Evolutionary conservation across 1,284 basidiomycete species (phyloP).

Genomic region (Ustilago sp.): DNA sequence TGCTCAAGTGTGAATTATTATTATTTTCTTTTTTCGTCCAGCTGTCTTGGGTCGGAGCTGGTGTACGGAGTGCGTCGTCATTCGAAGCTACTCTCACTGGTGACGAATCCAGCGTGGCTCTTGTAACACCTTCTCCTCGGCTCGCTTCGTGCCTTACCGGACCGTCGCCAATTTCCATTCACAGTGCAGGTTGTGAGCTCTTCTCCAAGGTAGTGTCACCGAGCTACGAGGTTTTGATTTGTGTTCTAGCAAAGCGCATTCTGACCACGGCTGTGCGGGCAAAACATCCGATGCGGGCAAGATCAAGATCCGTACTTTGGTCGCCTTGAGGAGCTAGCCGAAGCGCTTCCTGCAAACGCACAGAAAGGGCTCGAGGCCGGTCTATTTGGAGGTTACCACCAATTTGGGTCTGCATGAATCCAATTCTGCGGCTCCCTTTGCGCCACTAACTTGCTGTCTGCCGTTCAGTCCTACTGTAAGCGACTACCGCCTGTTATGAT

Average conservation of each 20-base stretch:
- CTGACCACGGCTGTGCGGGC: not conserved
- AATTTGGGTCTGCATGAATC: conserved; percentile 4
- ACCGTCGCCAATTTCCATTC: not conserved
- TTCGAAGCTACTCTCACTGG: not conserved
- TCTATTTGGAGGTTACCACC: conserved; percentile 5
- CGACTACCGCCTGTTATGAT: not conserved
- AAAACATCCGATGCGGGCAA: not conserved
- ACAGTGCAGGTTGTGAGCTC: not conserved
- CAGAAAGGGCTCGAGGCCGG: not conserved
- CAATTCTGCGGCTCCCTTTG: conserved; percentile 2
- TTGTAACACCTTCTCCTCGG: not conserved
- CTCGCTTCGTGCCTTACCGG: not conserved
- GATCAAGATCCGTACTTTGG: not conserved
- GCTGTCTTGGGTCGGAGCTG: conserved; percentile 9
- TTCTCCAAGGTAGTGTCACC: not conserved
- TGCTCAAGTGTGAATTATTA: not conserved
- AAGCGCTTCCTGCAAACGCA: not conserved
- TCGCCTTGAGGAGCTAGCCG: not conserved
- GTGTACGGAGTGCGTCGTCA: conserved; percentile 1
- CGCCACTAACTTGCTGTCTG: not conserved
- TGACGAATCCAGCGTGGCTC: not conserved
- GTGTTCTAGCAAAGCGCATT: not conserved
- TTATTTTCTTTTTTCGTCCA: too few relatives aligned
- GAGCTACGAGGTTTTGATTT: not conserved
- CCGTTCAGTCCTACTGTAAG: not conserved